phyloP scores from a whole-genome alignment of 345 rosid species.

The Syzygium aqueum region DNA sequence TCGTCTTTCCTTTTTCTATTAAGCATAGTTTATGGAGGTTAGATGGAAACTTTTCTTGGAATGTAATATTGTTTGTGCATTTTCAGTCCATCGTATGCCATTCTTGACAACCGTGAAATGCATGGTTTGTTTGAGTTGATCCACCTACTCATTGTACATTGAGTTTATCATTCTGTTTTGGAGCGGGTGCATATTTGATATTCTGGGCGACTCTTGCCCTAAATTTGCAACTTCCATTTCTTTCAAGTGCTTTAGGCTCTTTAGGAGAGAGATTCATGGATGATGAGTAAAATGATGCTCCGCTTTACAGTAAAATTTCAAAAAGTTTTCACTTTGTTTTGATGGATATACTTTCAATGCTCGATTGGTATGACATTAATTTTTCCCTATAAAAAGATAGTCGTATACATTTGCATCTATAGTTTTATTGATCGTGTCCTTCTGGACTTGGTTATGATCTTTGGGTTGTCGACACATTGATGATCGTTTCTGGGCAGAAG shows the following conservation, averaged over 20 bases:
- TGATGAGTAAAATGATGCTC: background rate
- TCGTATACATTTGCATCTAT: background rate
- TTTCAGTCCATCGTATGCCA: background rate
- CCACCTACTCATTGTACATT: background rate
- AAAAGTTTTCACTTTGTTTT: background rate
- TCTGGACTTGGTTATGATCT: background rate
- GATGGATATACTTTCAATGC: background rate
- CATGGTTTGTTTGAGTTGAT: background rate
- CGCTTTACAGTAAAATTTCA: background rate
- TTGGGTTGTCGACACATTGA: background rate
- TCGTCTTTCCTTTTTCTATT: background rate
- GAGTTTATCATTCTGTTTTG: background rate
- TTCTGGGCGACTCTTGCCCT: background rate
- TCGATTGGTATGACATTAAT: background rate
- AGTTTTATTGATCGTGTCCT: background rate
- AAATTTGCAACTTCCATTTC: background rate
- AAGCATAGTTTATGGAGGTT: background rate
- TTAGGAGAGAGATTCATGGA: background rate
- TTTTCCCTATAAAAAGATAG: background rate
- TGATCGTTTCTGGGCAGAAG: background rate
- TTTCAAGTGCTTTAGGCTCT: background rate
- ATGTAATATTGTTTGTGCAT: background rate
- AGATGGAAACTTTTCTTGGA: background rate
- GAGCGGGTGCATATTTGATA: background rate
- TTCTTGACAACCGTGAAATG: background rate